Evolutionary conservation across 179 eudicot genomes (phyloP), one percentile per base, ranked within the genome.

Genomic region (Silene noctiflora): DNA sequence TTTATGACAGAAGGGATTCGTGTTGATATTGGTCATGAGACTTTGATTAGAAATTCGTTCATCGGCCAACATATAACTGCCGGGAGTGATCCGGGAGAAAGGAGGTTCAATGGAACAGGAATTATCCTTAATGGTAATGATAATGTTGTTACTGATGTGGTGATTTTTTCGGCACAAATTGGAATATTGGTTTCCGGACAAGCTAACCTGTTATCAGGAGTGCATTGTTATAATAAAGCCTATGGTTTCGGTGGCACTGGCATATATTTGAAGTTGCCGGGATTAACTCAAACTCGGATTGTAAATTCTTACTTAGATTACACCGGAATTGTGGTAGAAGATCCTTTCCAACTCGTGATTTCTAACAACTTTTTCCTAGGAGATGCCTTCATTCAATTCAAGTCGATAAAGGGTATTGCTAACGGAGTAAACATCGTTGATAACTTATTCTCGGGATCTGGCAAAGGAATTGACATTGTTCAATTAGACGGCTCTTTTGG

Each of bases 201-300:
- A 46, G 97, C 93, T 9, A 92, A 92, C 56, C 62, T 76, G 1
- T 61, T 92, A 1, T 80, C 93, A 1, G 97, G 97, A 6, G 90
- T 90, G 6, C 97, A 92, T 82, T 90, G 95, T 62, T 92, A 92
- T 75, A 92, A 92, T 72, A 92, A 92, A 75, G 97, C 97, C 1
- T 79, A 88, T 1, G 88, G 89, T 0, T 88, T 89, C 64, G 97
- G 96, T 24, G 97, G 97, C 1, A 83, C 86, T 3, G 97, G 97
- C 16, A 88, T 92, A n/a, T 89, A 92, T 56, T 42, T 92, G 31
- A 84, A 82, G 75, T 64, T 88, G 0, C 87, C 93, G 0, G 96
- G 97, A 4, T 25, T 90, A 51, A 88, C 93, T 21, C 97, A 92
- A 69, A 92, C 95, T 6, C 67, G 97, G 46, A 90, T 92, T 2